These are phyloP conservation scores for Cyclocybe cylindracea DNA, from an alignment of 768 basidiomycete genomes.

Conservation along the genomic window DNA sequence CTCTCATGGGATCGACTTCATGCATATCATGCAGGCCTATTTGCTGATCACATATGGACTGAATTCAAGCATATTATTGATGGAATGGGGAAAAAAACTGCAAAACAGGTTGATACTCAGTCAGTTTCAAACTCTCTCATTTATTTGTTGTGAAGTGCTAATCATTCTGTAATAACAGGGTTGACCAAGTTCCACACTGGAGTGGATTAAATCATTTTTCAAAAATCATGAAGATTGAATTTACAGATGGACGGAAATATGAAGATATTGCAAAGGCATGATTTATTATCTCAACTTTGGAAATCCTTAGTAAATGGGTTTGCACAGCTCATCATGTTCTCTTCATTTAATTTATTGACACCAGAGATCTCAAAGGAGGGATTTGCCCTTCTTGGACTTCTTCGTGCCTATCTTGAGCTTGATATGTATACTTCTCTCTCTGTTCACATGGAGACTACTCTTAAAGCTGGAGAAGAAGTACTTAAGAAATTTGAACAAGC, in stretches of 20 bases:
- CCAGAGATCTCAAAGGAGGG: no score
- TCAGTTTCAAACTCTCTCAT: slow-evolving; percentile 4
- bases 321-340: no score
- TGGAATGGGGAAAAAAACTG: slow-evolving; percentile 4
- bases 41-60: slow-evolving; percentile 32
- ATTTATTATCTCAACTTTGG: background rate
- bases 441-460: no score
- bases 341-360: no score
- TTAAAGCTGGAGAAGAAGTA: no score
- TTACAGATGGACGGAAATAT: slow-evolving; percentile 27
- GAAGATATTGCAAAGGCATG: slow-evolving; percentile 15
- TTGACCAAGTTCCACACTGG: slow-evolving; percentile 19
- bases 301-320: no score
- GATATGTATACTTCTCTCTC: no score
- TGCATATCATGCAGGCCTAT: slow-evolving; percentile 28
- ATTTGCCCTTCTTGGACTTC: no score
- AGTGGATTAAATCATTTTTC: slow-evolving; percentile 26
- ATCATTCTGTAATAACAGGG: background rate
- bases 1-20: slow-evolving; percentile 41
- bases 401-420: no score
- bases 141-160: background rate
- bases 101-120: slow-evolving; percentile 23
- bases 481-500: no score
- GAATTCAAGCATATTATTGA: slow-evolving; percentile 22
- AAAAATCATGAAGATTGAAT: slow-evolving; percentile 16